A percentile compares a stretch with the other conserved stretches of the same genome.
These are phyloP conservation scores for Starmerella cellae DNA, from an alignment of 805 yeast genomes.

Conservation along the genomic window DNA sequence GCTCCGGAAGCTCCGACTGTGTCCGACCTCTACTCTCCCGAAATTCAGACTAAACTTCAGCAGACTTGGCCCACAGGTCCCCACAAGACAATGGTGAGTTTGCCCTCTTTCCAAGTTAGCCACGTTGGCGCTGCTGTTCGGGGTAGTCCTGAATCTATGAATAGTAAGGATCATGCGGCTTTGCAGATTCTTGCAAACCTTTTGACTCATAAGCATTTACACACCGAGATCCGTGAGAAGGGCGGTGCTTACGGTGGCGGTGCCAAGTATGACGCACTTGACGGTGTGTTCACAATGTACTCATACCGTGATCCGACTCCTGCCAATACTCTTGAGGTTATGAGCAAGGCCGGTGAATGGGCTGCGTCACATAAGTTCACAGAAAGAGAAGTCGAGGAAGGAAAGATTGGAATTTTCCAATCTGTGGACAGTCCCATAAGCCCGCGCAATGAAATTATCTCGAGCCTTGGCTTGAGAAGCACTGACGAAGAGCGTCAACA, in stretches of 20 bases:
- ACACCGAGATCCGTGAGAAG: conserved; percentile 80
- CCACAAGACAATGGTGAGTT: conserved; percentile 39
- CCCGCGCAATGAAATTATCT: conserved; percentile 63
- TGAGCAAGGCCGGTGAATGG: conserved; percentile 39
- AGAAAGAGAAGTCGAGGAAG: conserved; percentile 63
- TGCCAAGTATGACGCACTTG: conserved; percentile 63
- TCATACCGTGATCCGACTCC: conserved; percentile 94
- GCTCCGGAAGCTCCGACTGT: conserved; percentile 20
- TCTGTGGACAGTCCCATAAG: conserved; percentile 80
- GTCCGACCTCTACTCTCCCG: conserved; percentile 1
- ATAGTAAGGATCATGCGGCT: conserved; percentile 65
- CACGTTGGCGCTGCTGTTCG: conserved; percentile 56
- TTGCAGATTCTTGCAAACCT: conserved; percentile 71
- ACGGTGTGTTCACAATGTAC: conserved; percentile 68
- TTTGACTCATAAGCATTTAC: conserved; percentile 69
- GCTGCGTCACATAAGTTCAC: conserved; percentile 42
- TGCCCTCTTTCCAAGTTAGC: conserved; percentile 74
- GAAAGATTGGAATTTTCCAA: conserved; percentile 84
- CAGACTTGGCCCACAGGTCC: conserved; percentile 9
- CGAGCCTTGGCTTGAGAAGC: conserved; percentile 52
- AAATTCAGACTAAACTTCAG: background rate
- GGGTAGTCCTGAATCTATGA: conserved; percentile 48
- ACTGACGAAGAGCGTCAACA: conserved; percentile 67
- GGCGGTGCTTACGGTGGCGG: conserved; percentile 99
- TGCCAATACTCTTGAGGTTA: conserved; percentile 48